Evolutionary conservation across 1,139 yeast species (phyloP), one percentile per base, ranked within the genome.

Genomic region (Hansenula sp.): DNA sequence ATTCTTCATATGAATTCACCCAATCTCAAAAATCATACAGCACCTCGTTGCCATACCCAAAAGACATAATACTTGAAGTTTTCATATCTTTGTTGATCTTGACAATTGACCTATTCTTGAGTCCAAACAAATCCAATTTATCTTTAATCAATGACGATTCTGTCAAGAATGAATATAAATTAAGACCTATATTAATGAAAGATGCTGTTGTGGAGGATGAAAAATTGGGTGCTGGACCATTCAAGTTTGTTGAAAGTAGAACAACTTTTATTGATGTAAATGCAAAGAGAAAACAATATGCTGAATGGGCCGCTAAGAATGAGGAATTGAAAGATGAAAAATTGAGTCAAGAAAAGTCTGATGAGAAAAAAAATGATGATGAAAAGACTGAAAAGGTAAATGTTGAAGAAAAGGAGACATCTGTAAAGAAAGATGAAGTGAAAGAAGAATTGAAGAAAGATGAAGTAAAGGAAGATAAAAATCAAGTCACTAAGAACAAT

Each of bases 151-250:
- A 46, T 24, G n/a, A 29, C 1, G 44, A 44, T 3, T 36, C 38
- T 6, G 27, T 49, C 10, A 13, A 12, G n/a, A 26, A 36, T 4
- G 27, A 26, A 9, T 26, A 29, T n/a, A 44, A 60, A 21, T 64
- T 78, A 46, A 66, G 64, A 40, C 69, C 69, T 7, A 72, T 79
- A 16, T 62, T 64, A n/a, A 68, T 76, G 69, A 64, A 66, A 30
- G 59, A 69, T 39, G 77, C 79, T 6, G 71, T 69, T 29, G 60
- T 57, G 18, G 66, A 69, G 39, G 60, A 65, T 34, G 77, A 77
- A 47, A 57, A 59, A 29, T 50, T 69, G 18, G 80, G 79, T 2
- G 60, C 68, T 20, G 66, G 66, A 21, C 71, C 69, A 22, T 75
- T 65, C 49, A 72, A 69, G 41, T 60, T 61, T 25, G 61, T 69